phyloP scores from a whole-genome alignment of 306 rosid species.

The Clitoria ternatea region DNA sequence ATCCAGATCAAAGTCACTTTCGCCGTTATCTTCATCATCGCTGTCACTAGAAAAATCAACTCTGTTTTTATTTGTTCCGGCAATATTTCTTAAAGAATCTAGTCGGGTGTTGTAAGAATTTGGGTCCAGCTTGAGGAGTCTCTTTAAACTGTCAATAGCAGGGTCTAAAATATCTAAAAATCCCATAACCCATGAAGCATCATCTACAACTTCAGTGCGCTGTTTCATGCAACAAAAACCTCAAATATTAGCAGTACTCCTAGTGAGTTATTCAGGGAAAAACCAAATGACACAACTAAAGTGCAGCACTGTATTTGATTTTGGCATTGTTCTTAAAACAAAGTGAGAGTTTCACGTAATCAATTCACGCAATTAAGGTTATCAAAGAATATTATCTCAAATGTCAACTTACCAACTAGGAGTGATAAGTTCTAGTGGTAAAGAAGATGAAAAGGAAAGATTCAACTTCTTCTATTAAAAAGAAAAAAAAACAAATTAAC shows the following conservation, averaged over 20 bases:
- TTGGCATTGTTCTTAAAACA: not conserved
- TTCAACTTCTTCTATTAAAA: too few relatives aligned
- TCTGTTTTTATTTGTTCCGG: constrained; percentile 28
- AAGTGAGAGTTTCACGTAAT: too few relatives aligned
- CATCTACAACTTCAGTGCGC: constrained; percentile 95
- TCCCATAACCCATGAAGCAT: constrained; percentile 96
- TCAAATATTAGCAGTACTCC: constrained; percentile 1
- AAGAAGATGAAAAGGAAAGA: too few relatives aligned
- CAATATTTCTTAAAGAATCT: constrained; percentile 26
- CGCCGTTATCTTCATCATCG: constrained; percentile 29
- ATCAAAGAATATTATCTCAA: constrained; percentile 14
- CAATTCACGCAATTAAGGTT: too few relatives aligned
- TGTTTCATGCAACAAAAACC: constrained; percentile 38
- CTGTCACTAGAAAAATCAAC: constrained; percentile 18
- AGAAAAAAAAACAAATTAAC: too few relatives aligned
- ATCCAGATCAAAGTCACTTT: constrained; percentile 63
- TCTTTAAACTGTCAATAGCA: constrained; percentile 76
- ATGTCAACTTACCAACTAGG: too few relatives aligned
- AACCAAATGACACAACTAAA: too few relatives aligned
- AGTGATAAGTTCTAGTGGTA: too few relatives aligned
- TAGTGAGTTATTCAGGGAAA: too few relatives aligned
- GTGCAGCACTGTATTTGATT: too few relatives aligned
- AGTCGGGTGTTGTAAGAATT: constrained; percentile 32
- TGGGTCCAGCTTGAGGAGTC: constrained; percentile 59
- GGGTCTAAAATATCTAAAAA: constrained; percentile 87